Base-by-base conservation (phyloP, 176 grass and related monocot genomes). In the Carex littledalei region DNA sequence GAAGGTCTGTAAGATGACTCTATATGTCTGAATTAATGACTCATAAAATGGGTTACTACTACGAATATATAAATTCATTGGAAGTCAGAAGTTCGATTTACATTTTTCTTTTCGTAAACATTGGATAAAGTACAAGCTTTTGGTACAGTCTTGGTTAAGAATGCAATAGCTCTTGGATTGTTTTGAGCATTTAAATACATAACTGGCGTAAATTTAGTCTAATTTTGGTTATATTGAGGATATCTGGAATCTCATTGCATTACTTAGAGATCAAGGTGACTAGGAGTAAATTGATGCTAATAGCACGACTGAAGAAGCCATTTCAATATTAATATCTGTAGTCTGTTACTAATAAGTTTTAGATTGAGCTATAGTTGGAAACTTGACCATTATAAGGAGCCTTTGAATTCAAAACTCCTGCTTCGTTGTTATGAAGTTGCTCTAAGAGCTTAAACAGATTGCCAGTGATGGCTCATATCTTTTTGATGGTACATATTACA, bases 1-100 rank as follows among this genome's bases (percentile, higher is more conserved):
- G 92, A 74, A 98, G 95, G 95, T 98, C 60, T 6, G 37, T 39
- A 39, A 39, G 37, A 39, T 39, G 37, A 6, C 37, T 39, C 6
- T 6, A 39, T 39, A 39, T 39, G 0, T 39, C 37, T 39, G 37
- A 5, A 39, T 39, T 39, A 78, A 78, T 1, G 56, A 55, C 56
- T 78, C 14, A 54, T 55, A 34, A 31, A 78, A 6, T 56, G 5
- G 47, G 60, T 22, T 24, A 34, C 52, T 14, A 10, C 50, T 16
- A 56, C 16, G 6, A 71, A 31, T 78, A 56, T 17, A 54, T 56
- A 57, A 56, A 29, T 56, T 54, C 1, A 32, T 56, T 32, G 16
- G 21, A 56, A 77, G 24, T 57, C 17, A 0, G 12, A 78, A 77
- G 50, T 78, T 56, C 14, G 32, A 4, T 56, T 31, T 57, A 18